Percentiles rank a stretch among this genome's conserved stretches.
phyloP scores from a whole-genome alignment of 2,329 filamentous ascomycete species.

The Dactylellina cionopaga region DNA sequence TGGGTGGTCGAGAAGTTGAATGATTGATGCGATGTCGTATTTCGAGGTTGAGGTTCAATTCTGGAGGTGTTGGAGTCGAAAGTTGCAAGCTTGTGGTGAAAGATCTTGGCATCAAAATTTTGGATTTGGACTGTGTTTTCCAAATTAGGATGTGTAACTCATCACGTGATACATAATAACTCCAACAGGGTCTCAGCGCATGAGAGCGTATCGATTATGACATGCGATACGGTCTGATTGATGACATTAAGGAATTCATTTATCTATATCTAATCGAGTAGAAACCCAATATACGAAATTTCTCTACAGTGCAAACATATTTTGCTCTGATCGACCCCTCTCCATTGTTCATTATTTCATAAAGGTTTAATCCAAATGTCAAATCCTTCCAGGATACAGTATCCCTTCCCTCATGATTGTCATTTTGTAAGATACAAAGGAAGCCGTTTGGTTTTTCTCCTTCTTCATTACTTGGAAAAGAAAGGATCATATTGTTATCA shows the following conservation, averaged over 20 bases:
- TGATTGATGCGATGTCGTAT: constrained; percentile 58
- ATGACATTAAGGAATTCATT: too few species aligned
- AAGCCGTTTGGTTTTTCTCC: too few species aligned
- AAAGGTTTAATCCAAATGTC: constrained; percentile 17
- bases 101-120: constrained; percentile 42
- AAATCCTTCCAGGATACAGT: constrained; percentile 33
- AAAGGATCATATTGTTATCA: background rate
- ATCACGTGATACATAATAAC: constrained; percentile 45
- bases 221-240: background rate
- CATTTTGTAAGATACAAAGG: background rate
- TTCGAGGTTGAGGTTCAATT: constrained; percentile 64
- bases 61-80: constrained; percentile 62
- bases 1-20: constrained; percentile 57
- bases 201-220: background rate
- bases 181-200: background rate
- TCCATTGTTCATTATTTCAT: constrained; percentile 41
- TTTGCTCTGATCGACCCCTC: constrained; percentile 30
- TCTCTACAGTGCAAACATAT: background rate
- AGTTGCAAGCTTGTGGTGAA: constrained; percentile 61
- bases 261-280: too few species aligned
- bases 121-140: constrained; percentile 48
- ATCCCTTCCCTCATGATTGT: constrained; percentile 14
- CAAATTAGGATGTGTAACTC: constrained; percentile 28
- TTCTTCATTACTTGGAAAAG: background rate
- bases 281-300: too few species aligned